Base-by-base conservation (phyloP, 2,329 filamentous ascomycete species). In the Paecilomyces sp. region DNA sequence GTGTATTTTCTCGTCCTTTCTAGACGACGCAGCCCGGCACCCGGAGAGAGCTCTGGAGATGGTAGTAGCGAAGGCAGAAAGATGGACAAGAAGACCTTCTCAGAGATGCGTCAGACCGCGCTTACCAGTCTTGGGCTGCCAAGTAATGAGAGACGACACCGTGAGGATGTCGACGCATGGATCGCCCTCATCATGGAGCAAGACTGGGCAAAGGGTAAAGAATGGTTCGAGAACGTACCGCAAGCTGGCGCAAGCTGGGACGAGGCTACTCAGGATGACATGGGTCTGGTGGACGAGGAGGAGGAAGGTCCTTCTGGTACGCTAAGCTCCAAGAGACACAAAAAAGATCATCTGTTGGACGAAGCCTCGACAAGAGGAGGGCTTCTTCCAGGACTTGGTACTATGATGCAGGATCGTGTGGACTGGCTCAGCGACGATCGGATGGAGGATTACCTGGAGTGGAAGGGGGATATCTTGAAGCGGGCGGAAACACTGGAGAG, bases 201-300 rank as follows among this genome's bases (percentile, higher is more conserved):
- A 24, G 71, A 71, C 1, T 83, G 80, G 77, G 74, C 82, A 18
- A 79, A 83, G 80, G 87, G 71, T 3, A 71, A 82, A 57, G 86
- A 90, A 66, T 91, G 88, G 88, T 90, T 89, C 61, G 75, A 80
- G 30, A 85, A 89, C 63, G 80, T 80, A 52, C 75, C 76, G 7
- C 67, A 66, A 62, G 74, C 73, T 7, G 74, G 67, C 3, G 73
- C 71, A 25, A 60, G 74, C 9, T 47, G 41, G 41, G 68, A 72
- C 47, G 71, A 68, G 1, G 72, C 75, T 51, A 71, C 67, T 3
- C 67, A 70, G n/a, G 66, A 69, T 12, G 74, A 74, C 9, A 71
- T 66, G 2, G 70, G 69, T 28, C 73, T 71, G 2, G 73, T 75
- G 25, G 74, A 71, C n/a, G 67, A 66, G 51, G 70, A 72, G 9